Evolutionary conservation across 1,284 basidiomycete species (phyloP).

Genomic region (Volvariella surrecta): DNA sequence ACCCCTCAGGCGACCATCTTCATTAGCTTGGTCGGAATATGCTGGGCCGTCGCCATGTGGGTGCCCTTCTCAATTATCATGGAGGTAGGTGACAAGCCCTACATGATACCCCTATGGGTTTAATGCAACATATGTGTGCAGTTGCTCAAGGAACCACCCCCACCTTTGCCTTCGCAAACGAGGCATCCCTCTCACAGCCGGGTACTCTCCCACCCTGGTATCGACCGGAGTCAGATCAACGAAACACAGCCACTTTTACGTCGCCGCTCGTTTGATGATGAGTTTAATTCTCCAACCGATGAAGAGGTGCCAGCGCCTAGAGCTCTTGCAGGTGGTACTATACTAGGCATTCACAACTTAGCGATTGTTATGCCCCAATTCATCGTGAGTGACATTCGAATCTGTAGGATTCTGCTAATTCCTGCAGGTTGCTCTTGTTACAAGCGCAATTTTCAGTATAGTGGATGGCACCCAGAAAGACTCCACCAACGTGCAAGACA

Average conservation of each 20-base stretch:
- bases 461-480: slow-evolving; percentile 49
- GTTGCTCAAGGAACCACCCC: slow-evolving; percentile 74
- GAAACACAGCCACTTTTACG: slow-evolving; percentile 59
- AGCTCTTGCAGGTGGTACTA: slow-evolving; percentile 82
- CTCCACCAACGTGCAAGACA: slow-evolving; percentile 36
- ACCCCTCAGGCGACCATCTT: slow-evolving; percentile 59
- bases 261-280: slow-evolving; percentile 54
- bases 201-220: slow-evolving; percentile 30
- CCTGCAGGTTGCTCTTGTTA: slow-evolving; percentile 78
- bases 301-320: slow-evolving; percentile 33
- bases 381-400: slow-evolving; percentile 49
- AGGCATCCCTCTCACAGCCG: slow-evolving; percentile 28
- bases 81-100: slow-evolving; percentile 49
- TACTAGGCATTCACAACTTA: slow-evolving; percentile 92
- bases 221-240: slow-evolving; percentile 20
- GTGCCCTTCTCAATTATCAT: slow-evolving; percentile 88
- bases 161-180: slow-evolving; percentile 14
- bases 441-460: slow-evolving; percentile 80
- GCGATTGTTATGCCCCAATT: slow-evolving; percentile 92
- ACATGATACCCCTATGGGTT: not conserved
- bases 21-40: slow-evolving; percentile 82
- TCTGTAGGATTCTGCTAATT: slow-evolving; percentile 2
- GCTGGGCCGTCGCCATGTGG: slow-evolving; percentile 95
- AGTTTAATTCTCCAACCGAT: slow-evolving; percentile 33
- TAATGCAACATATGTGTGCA: slow-evolving; percentile 22